phyloP scores from a whole-genome alignment of 805 yeast genomes.

The Cyberlindnera maritima region DNA sequence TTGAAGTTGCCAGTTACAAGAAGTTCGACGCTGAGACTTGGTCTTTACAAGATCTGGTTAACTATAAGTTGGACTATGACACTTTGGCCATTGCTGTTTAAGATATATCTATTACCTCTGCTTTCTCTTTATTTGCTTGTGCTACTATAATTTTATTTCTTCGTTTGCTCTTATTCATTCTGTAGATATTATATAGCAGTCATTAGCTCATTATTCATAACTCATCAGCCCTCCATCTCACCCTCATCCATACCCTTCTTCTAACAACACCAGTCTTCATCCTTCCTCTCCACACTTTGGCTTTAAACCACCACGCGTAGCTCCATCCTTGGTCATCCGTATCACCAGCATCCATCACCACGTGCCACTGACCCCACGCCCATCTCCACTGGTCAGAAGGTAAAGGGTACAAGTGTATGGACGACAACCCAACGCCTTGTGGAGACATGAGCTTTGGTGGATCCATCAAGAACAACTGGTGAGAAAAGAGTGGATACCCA shows the following conservation, averaged over 20 bases:
- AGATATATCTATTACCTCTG: background rate
- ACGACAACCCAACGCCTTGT: constrained; percentile 22
- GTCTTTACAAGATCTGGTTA: constrained; percentile 18
- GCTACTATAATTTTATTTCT: background rate
- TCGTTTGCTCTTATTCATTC: too few relatives aligned
- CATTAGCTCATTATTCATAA: background rate
- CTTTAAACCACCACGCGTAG: constrained; percentile 51
- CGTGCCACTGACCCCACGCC: constrained; percentile 72
- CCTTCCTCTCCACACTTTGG: constrained; percentile 59
- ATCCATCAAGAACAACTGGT: constrained; percentile 44
- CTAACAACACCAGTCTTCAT: constrained; percentile 49
- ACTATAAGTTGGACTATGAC: constrained; percentile 17
- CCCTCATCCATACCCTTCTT: constrained; percentile 61
- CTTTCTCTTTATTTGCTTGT: background rate
- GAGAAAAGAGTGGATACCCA: constrained; percentile 51
- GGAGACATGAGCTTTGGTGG: constrained; percentile 35
- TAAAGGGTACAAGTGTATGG: constrained; percentile 31
- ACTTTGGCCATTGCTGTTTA: constrained; percentile 1
- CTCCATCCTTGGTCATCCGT: constrained; percentile 88
- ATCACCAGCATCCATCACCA: constrained; percentile 57
- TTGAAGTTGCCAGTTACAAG: constrained; percentile 17
- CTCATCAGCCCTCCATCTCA: constrained; percentile 15
- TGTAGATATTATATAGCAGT: too few relatives aligned
- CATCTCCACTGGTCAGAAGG: constrained; percentile 65
- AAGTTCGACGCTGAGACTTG: constrained; percentile 26